Evolutionary conservation across 108 stramenopile species (phyloP), one percentile per base, ranked within the genome.

Genomic region (Parmales sp.): DNA sequence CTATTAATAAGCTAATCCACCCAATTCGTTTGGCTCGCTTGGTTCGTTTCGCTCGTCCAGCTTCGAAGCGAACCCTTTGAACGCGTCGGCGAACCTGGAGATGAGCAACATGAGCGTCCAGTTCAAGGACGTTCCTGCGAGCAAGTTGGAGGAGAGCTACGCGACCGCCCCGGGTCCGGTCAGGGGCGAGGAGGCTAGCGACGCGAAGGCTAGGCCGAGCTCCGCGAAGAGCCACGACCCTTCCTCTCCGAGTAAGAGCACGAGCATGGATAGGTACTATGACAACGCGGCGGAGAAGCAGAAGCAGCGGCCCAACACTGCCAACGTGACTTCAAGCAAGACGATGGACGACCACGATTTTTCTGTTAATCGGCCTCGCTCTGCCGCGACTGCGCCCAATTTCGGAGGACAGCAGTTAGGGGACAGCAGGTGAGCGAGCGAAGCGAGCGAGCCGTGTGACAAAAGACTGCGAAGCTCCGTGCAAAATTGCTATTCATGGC

Each of bases 141-240:
- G 41, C 16, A 34, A 28, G n/a, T 20, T 60, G 54, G 54, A 60
- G 54, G 54, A 60, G 54, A 19, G n/a, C 36, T 60, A 60, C 54
- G 31, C 26, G 31, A 60, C 54, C 18, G 54, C 54, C 16, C 54
- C 54, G 13, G 54, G n/a, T n/a, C n/a, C n/a, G n/a, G n/a, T n/a
- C n/a, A n/a, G n/a, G n/a, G n/a, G n/a, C n/a, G n/a, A n/a, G n/a
- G n/a, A n/a, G n/a, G n/a, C n/a, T n/a, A n/a, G n/a, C n/a, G n/a
- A n/a, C n/a, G n/a, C n/a, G n/a, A n/a, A n/a, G n/a, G n/a, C n/a
- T 60, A 13, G 54, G 54, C 46, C 4, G 46, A 13, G 22, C 46
- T 48, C 19, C 20, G 23, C 6, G 49, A 18, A 34, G 54, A 23
- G 36, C 13, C 13, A 34, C 7, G 54, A 6, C 49, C 4, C 18